These are phyloP conservation scores for Lactifluus rugatus DNA, from an alignment of 768 basidiomycete genomes.

Conservation along the genomic window DNA sequence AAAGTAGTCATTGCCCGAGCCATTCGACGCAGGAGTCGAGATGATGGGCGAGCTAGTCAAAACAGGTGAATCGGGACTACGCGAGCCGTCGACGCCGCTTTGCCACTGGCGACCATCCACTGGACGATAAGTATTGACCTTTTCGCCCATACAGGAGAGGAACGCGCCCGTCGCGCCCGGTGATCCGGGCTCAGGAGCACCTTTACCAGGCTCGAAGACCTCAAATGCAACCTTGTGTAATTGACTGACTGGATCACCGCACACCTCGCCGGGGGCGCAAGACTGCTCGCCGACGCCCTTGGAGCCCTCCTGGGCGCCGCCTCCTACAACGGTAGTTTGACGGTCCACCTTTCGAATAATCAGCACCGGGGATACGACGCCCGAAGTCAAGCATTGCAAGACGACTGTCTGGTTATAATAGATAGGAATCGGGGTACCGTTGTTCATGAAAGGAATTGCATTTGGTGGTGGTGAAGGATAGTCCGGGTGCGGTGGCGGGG, in stretches of 20 bases:
- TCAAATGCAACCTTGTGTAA: slow-evolving; percentile 94
- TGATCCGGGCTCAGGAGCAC: slow-evolving; percentile 63
- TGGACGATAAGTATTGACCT: slow-evolving; percentile 83
- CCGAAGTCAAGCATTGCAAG: slow-evolving; percentile 87
- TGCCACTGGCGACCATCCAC: slow-evolving; percentile 73
- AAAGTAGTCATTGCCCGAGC: slow-evolving; percentile 56
- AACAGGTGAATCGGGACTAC: slow-evolving; percentile 38
- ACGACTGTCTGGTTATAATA: slow-evolving; percentile 97
- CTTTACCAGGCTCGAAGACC: slow-evolving; percentile 66
- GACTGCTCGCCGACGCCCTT: slow-evolving; percentile 79
- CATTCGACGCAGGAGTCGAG: slow-evolving; percentile 46
- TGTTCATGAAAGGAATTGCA: slow-evolving; percentile 76
- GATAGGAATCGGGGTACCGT: slow-evolving; percentile 78
- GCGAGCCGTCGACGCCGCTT: slow-evolving; percentile 23
- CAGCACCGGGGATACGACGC: slow-evolving; percentile 85
- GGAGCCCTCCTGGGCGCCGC: slow-evolving; percentile 79
- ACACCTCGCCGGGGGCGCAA: slow-evolving; percentile 75
- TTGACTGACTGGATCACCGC: slow-evolving; percentile 91
- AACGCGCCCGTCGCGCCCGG: slow-evolving; percentile 75
- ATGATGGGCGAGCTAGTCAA: slow-evolving; percentile 63
- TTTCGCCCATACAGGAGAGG: slow-evolving; percentile 87
- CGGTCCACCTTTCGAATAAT: slow-evolving; percentile 93
- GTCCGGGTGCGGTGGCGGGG: slow-evolving; percentile 75
- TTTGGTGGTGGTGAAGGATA: slow-evolving; percentile 91
- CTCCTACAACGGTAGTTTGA: slow-evolving; percentile 82